A percentile compares a stretch with the other conserved stretches of the same genome.
phyloP scores from a whole-genome alignment of 805 yeast species.

The Kodamaea kaohsiungensis region DNA sequence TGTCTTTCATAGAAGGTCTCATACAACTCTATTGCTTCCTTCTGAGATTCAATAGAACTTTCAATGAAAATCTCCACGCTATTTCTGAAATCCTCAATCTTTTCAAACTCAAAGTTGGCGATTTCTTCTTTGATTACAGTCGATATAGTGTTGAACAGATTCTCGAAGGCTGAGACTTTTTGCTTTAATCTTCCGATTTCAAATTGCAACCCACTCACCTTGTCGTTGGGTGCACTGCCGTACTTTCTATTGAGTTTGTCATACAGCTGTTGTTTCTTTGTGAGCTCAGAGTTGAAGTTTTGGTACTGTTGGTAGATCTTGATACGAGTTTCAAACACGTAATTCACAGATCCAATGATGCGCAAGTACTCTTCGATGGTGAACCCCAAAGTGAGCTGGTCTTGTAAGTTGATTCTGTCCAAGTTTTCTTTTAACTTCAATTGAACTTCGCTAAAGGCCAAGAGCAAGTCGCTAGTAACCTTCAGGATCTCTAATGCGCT shows the following conservation, averaged over 20 bases:
- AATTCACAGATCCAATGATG: slow-evolving; percentile 69
- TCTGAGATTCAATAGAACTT: slow-evolving; percentile 87
- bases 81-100: slow-evolving; percentile 80
- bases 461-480: slow-evolving; percentile 60
- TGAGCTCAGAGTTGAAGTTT: slow-evolving; percentile 45
- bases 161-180: slow-evolving; percentile 53
- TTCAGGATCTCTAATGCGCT: slow-evolving; percentile 76
- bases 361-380: slow-evolving; percentile 88
- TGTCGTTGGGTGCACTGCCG: slow-evolving; percentile 57
- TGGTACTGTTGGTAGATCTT: slow-evolving; percentile 47
- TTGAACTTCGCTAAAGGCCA: slow-evolving; percentile 73
- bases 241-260: slow-evolving; percentile 46
- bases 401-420: slow-evolving; percentile 80
- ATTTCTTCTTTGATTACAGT: slow-evolving; percentile 69
- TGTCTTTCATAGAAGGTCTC: slow-evolving; percentile 76
- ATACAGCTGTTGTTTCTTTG: slow-evolving; percentile 47
- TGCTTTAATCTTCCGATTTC: slow-evolving; percentile 61
- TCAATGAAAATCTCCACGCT: slow-evolving; percentile 90
- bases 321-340: slow-evolving; percentile 72
- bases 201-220: slow-evolving; percentile 52
- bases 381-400: slow-evolving; percentile 79
- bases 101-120: slow-evolving; percentile 67
- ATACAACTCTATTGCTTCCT: slow-evolving; percentile 87
- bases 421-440: slow-evolving; percentile 67
- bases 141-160: slow-evolving; percentile 63